Base-by-base conservation (phyloP, 805 yeast species). In the Candida silvicultrix region DNA sequence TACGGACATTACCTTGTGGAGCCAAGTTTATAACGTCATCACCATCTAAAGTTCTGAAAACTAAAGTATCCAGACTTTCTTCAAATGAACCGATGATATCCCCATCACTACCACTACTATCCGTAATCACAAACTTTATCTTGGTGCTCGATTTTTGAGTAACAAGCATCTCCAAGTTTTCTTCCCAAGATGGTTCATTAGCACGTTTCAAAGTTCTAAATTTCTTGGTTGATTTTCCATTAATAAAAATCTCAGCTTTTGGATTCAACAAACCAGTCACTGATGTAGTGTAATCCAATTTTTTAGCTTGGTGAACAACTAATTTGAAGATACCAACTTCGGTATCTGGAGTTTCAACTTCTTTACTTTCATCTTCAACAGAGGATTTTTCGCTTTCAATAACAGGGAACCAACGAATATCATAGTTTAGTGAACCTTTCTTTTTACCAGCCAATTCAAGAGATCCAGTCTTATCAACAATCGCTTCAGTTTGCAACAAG, bases 131-230 rank as follows among this genome's bases (percentile, higher is more conserved):
- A n/a, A 86, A 64, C 50, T 71, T 75, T 25, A 85, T 54, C 22
- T 68, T 68, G 16, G 89, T 74, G 29, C 64, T 66, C 1, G 82
- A 71, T 60, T 82, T 86, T 25, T 83, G 74, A 6, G 81, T 74
- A 34, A 86, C 66, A 53, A 86, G 70, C 5, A 77, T 59, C 63
- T 86, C 95, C 46, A 80, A 63, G 25, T 73, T 61, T 55, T 80
- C 80, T 48, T 79, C 81, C 81, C 85, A 86, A 12, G 81, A 67
- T 16, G 95, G 95, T 56, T 81, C 88, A 56, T 85, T 86, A 9
- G 80, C 73, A 57, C 78, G 75, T 56, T 78, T 81, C 59, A 85
- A 69, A 29, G 76, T 74, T 69, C 94, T 78, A 45, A 80, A 77
- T 6, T 66, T 67, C 55, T 75, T 74, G n/a, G 74, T 70, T 45